Evolutionary conservation across 2,329 filamentous ascomycete genomes (phyloP), one percentile per base, ranked within the genome.

Genomic region (Emmonsia crescens): DNA sequence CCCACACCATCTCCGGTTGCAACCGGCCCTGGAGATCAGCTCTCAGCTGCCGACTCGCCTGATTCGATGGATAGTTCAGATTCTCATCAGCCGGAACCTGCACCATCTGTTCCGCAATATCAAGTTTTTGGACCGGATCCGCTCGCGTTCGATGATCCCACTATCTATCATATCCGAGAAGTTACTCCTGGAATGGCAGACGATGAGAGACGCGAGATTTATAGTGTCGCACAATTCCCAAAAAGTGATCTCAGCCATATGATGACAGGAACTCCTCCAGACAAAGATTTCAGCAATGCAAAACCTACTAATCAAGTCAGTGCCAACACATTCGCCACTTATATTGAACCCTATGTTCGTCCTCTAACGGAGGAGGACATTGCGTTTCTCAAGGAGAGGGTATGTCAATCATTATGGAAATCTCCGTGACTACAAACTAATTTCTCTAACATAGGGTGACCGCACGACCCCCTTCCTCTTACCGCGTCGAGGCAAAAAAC

Each of bases 271-370:
- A 86, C 89, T 46, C 89, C 92, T 1, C 93, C 94, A 1, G 92
- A 97, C 74, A 91, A 90, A 73, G 94, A 99, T 77, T 97, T 96
- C 70, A 96, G 90, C 72, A 96, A 85, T 71, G 88, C 91, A 40
- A 99, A 97, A 73, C 91, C 93, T 5, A 87, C 87, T 24, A 96
- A 93, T 69, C 94, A 99, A 78, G 94, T 97, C 73, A 92, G 89
- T 72, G 94, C 94, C 66, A 88, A 85, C 61, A 96, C 93, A 1
- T 99, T 99, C 74, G 87, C 89, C n/a, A 86, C 89, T 5, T 96
- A 94, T 71, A 83, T 95, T 60, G 94, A 99, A 65, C 90, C 92
- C 0, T 97, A 89, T 76, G 94, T 96, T 66, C 85, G 93, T 5
- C 86, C 89, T 0, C 88, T 96, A 68, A 89, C 88, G 0, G 94